A percentile compares a stretch with the other conserved stretches of the same genome.
Evolutionary conservation across 108 stramenopile species (phyloP).

Genomic region (Fragilaria crotonensis): DNA sequence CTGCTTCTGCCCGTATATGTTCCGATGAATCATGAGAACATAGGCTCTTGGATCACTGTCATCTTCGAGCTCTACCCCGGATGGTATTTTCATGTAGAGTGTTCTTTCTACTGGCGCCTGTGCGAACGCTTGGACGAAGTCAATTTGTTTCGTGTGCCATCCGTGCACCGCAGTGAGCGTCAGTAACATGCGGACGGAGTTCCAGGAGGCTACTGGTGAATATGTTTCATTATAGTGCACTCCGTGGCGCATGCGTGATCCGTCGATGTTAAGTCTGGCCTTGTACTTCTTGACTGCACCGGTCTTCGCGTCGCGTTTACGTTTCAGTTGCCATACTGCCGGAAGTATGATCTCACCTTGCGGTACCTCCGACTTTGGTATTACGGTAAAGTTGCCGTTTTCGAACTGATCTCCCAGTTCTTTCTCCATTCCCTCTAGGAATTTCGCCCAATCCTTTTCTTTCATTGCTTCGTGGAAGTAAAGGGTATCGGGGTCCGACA

Average conservation of each 20-base stretch:
- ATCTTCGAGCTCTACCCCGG: slow-evolving; percentile 7
- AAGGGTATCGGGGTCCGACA: slow-evolving; percentile 27
- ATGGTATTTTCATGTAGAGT: slow-evolving; percentile 21
- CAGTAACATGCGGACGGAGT: slow-evolving; percentile 1
- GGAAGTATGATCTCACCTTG: too few relatives aligned
- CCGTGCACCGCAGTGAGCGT: not conserved
- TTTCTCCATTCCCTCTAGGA: too few relatives aligned
- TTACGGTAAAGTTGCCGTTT: too few relatives aligned
- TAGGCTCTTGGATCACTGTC: slow-evolving; percentile 7
- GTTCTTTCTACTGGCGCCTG: slow-evolving; percentile 16
- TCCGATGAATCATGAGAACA: slow-evolving; percentile 11
- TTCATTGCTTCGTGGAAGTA: slow-evolving; percentile 22
- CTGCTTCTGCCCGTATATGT: slow-evolving; percentile 1
- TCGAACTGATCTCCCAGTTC: too few relatives aligned
- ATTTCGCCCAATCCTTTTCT: too few relatives aligned
- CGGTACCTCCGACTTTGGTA: too few relatives aligned
- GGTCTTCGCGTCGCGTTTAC: slow-evolving; percentile 14
- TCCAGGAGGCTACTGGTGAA: slow-evolving; percentile 21
- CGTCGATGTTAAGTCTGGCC: slow-evolving; percentile 16
- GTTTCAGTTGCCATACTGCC: slow-evolving; percentile 17
- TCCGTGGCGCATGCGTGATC: slow-evolving; percentile 6
- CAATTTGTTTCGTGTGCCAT: not conserved
- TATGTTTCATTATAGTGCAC: slow-evolving; percentile 21
- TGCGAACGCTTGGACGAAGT: slow-evolving; percentile 9
- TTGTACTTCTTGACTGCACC: slow-evolving; percentile 25